phyloP scores from a whole-genome alignment of 257 asterid genomes.

The Eustoma russellianum region DNA sequence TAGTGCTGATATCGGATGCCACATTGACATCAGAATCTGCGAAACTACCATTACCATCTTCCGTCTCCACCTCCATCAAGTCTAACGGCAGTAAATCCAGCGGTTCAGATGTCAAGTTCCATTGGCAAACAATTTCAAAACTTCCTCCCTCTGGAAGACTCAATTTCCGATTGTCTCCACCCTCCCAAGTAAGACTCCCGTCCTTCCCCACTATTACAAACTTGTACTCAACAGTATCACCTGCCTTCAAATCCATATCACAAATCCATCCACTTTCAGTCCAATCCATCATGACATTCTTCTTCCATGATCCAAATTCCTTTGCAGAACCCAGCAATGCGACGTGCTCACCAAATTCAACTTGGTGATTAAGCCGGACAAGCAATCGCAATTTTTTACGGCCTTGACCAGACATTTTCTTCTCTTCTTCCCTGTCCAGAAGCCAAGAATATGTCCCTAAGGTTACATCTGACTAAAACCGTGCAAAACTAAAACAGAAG shows the following conservation, averaged over 20 bases:
- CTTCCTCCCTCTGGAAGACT: constrained; percentile 55
- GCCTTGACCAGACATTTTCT: constrained; percentile 31
- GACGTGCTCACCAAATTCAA: constrained; percentile 66
- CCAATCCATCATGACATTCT: constrained; percentile 71
- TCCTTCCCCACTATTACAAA: constrained; percentile 58
- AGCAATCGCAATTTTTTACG: constrained; percentile 42
- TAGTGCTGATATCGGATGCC: constrained; percentile 30
- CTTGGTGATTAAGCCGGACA: constrained; percentile 67
- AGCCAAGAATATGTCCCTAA: background rate
- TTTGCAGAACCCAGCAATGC: constrained; percentile 73
- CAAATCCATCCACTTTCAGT: constrained; percentile 88
- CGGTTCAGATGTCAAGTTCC: constrained; percentile 55
- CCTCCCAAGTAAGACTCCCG: constrained; percentile 64
- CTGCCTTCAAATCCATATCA: constrained; percentile 41
- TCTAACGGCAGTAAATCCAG: constrained; percentile 39
- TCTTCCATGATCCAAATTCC: constrained; percentile 91
- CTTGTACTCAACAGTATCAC: constrained; percentile 58
- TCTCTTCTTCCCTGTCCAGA: constrained; percentile 49
- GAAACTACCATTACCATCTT: constrained; percentile 33
- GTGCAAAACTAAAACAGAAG: background rate
- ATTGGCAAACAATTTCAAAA: constrained; percentile 54
- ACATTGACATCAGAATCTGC: constrained; percentile 12
- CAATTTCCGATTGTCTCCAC: constrained; percentile 61
- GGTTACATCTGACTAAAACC: background rate
- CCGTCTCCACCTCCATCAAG: constrained; percentile 22